Evolutionary conservation across 2,329 filamentous ascomycete genomes (phyloP).

Genomic region (Tolypocladium ovalisporum): DNA sequence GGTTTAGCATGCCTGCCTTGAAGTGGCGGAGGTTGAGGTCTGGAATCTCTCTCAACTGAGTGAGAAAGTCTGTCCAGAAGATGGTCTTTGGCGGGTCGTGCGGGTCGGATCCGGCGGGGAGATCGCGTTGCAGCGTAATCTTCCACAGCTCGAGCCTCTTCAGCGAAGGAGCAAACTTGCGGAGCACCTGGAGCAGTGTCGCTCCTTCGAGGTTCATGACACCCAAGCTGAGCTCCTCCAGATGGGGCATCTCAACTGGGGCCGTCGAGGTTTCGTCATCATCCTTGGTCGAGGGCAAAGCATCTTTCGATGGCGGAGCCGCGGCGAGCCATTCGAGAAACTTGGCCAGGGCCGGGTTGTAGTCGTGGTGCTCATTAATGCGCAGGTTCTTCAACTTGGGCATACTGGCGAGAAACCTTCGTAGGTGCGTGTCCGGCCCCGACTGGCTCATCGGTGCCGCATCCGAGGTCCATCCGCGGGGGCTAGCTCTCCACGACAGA

Average conservation of each 20-base stretch:
- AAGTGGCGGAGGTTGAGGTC: slow-evolving; percentile 22
- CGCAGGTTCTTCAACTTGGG: slow-evolving; percentile 35
- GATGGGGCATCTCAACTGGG: slow-evolving; percentile 18
- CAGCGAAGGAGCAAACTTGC: slow-evolving; percentile 33
- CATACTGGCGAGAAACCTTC: slow-evolving; percentile 13
- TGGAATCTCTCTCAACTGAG: slow-evolving; percentile 17
- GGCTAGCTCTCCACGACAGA: slow-evolving; percentile 4
- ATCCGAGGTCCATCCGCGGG: neutral
- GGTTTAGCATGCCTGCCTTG: slow-evolving; percentile 16
- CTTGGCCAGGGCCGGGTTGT: neutral
- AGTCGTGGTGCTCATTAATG: slow-evolving; percentile 6
- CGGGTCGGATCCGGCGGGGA: slow-evolving; percentile 1
- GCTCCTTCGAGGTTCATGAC: slow-evolving; percentile 16
- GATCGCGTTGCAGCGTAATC: slow-evolving; percentile 16
- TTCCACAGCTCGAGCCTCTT: slow-evolving; percentile 34
- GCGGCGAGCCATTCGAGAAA: slow-evolving; percentile 7
- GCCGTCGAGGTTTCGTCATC: slow-evolving; percentile 3
- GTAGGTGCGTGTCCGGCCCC: slow-evolving; percentile 7
- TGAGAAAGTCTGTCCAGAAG: slow-evolving; percentile 29
- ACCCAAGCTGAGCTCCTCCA: slow-evolving; percentile 34
- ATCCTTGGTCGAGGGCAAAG: neutral
- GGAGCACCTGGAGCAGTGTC: slow-evolving; percentile 21
- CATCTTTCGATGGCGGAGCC: neutral
- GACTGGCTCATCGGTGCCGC: neutral
- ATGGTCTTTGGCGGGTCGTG: slow-evolving; percentile 9